Evolutionary conservation across 495 filamentous ascomycete species (phyloP).

Genomic region (Filosporella fistucella): DNA sequence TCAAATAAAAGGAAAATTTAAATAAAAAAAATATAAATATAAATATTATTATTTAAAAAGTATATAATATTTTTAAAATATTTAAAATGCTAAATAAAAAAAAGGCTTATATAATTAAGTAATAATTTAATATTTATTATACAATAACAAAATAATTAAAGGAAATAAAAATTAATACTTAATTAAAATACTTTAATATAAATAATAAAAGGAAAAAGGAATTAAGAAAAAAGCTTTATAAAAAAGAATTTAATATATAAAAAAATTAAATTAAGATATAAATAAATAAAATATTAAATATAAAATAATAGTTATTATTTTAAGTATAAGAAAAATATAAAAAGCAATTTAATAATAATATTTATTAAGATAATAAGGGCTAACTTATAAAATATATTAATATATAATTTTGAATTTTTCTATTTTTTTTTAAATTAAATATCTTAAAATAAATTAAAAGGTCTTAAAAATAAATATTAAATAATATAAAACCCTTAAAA

Average conservation of each 20-base stretch:
- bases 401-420: neutral
- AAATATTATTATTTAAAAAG: neutral
- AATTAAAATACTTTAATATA: neutral
- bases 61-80: neutral
- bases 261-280: neutral
- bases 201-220: neutral
- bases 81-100: constrained; percentile 1
- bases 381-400: neutral
- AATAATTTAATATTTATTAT: too few relatives aligned
- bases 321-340: too few relatives aligned
- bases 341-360: too few relatives aligned
- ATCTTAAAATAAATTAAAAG: neutral
- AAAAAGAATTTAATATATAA: neutral
- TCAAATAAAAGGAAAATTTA: too few relatives aligned
- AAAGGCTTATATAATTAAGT: neutral
- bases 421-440: neutral
- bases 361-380: neutral
- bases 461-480: too few relatives aligned
- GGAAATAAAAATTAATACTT: too few relatives aligned
- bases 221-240: neutral
- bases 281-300: neutral
- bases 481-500: too few relatives aligned
- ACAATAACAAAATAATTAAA: too few relatives aligned
- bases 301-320: too few relatives aligned
- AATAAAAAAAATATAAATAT: too few relatives aligned